phyloP scores from a whole-genome alignment of 2,329 filamentous ascomycete species.

The Fusarium musae region DNA sequence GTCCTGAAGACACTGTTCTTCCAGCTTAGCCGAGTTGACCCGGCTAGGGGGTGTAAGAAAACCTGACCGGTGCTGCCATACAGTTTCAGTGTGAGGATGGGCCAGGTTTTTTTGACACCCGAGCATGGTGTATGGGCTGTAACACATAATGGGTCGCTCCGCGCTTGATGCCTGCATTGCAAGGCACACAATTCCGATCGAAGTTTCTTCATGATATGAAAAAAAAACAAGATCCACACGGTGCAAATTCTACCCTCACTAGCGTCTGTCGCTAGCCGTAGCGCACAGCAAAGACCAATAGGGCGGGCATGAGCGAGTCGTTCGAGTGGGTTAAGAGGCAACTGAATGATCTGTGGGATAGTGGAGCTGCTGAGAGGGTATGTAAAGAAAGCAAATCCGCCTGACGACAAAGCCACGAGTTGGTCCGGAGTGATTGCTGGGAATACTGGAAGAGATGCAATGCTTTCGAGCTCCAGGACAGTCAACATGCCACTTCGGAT shows the following conservation, averaged over 20 bases:
- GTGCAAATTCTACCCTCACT: slow-evolving; percentile 47
- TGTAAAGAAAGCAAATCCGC: slow-evolving; percentile 45
- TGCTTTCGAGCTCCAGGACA: not conserved
- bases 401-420: slow-evolving; percentile 10
- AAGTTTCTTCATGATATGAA: slow-evolving; percentile 21
- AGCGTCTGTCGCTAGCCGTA: slow-evolving; percentile 37
- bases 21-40: slow-evolving; percentile 46
- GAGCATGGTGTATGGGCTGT: slow-evolving; percentile 7
- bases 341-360: slow-evolving; percentile 34
- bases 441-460: slow-evolving; percentile 17
- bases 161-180: slow-evolving; percentile 41
- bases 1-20: slow-evolving; percentile 37
- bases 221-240: slow-evolving; percentile 41
- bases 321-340: slow-evolving; percentile 36
- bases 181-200: slow-evolving; percentile 42
- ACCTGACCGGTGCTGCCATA: no score
- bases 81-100: no score
- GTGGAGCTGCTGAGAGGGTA: slow-evolving; percentile 45
- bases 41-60: not conserved
- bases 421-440: slow-evolving; percentile 24
- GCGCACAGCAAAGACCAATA: slow-evolving; percentile 38
- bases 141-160: slow-evolving; percentile 29
- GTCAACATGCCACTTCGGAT: not conserved
- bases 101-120: slow-evolving; percentile 8
- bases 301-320: slow-evolving; percentile 16